Evolutionary conservation across 2,329 filamentous ascomycete genomes (phyloP).

Genomic region (Ophiostoma sp.): DNA sequence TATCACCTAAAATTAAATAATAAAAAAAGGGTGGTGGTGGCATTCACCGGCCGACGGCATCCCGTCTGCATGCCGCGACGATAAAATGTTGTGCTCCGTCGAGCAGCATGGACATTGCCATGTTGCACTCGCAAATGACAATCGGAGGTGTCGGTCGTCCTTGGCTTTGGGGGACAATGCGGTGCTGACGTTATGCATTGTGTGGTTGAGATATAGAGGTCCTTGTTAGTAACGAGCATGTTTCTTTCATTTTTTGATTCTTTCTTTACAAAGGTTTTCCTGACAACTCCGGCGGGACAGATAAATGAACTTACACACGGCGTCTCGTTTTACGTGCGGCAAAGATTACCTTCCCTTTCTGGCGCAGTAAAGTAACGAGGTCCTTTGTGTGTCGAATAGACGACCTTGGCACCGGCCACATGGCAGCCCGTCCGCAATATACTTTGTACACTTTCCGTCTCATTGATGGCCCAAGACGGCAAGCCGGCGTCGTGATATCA

Average conservation of each 20-base stretch:
- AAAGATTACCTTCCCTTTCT: background rate
- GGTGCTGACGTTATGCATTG: background rate
- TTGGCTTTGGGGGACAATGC: background rate
- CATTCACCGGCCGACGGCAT: background rate
- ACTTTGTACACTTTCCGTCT: background rate
- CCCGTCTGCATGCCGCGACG: background rate
- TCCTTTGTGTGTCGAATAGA: constrained; percentile 13
- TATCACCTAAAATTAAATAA: background rate
- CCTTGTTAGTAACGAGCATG: background rate
- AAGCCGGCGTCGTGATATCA: background rate
- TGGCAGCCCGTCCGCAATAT: background rate
- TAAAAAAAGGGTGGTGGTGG: constrained; percentile 1
- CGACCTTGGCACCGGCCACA: constrained; percentile 14
- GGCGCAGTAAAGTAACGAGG: background rate
- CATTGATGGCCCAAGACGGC: background rate
- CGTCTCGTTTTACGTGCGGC: background rate
- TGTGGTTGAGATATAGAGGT: background rate
- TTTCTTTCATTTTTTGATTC: background rate
- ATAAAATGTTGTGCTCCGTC: background rate
- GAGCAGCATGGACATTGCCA: background rate
- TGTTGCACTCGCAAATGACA: background rate
- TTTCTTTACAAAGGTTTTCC: no score
- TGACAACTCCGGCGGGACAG: background rate
- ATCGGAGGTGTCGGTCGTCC: background rate
- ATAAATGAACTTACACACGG: background rate